Evolutionary conservation across 352 stramenopile genomes (phyloP), one percentile per base, ranked within the genome.

Genomic region (Hyaloperonospora arabidopsidis): DNA sequence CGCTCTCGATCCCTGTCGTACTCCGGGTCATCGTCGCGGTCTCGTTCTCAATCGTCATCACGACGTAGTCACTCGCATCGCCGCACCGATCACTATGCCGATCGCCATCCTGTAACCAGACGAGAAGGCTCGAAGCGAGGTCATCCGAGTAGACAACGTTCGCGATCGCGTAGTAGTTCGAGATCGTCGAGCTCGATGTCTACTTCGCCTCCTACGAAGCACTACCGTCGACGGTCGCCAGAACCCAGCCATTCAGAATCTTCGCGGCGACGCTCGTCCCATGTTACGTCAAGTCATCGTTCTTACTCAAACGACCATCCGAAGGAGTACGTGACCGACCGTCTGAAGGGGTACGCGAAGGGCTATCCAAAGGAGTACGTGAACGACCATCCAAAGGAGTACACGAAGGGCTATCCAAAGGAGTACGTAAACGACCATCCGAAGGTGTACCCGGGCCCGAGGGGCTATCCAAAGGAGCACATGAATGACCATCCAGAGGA

Each of bases 1-100:
- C 68, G 52, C 0, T 83, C 72, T 19, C 68, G 52, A 0, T 88
- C 72, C 3, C 56, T 54, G 8, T 84, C 70, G 6, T 63, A 65
- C 43, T 76, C 61, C 28, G 45, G 49, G 34, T 80, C 70, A 14
- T 61, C 49, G 32, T 59, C 60, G 25, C 45, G 56, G 38, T 63
- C 50, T 15, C 54, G 57, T 43, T 60, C 60, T 32, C 62, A 54
- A 13, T 67, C 64, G 6, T 61, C 48, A 18, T 65, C 61, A 22
- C 59, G 52, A 28, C 45, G 28, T 19, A 58, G 50, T 48, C 57
- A 48, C 23, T 62, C 57, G 5, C 45, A 64, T 35, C 57, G 46
- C 47, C 61, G 47, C n/a, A 66, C 52, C 19, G 63, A 49, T 61
- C 59, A 49, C 32, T 58, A 67, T 39, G 23, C 28, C 49, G 41